Evolutionary conservation across 1,284 basidiomycete genomes (phyloP).

Genomic region (Tilletiopsis washingtonensis): DNA sequence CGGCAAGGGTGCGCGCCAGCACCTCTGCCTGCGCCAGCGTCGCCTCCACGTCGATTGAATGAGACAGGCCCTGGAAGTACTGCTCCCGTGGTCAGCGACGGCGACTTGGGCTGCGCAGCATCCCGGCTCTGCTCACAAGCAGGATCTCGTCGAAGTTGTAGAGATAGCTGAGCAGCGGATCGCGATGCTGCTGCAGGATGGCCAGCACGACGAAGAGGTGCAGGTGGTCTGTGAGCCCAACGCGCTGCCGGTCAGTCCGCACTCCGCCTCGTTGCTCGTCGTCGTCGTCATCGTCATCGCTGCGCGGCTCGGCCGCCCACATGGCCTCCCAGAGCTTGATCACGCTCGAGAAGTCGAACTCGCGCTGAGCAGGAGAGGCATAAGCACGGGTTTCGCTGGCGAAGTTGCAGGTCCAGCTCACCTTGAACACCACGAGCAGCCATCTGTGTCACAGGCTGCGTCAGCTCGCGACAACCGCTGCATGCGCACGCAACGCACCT

Average conservation of each 20-base stretch:
- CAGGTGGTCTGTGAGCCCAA: constrained; percentile 54
- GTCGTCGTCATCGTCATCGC: neutral
- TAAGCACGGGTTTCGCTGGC: constrained; percentile 25
- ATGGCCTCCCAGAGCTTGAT: constrained; percentile 73
- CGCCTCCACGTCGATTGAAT: constrained; percentile 11
- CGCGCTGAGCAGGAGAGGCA: constrained; percentile 65
- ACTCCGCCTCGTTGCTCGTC: constrained; percentile 5
- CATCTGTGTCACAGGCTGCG: no score
- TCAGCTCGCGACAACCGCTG: no score
- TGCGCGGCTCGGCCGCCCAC: constrained; percentile 20
- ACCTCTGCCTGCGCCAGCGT: constrained; percentile 9
- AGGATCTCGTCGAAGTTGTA: constrained; percentile 58
- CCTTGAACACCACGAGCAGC: constrained; percentile 42
- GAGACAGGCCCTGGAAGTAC: constrained; percentile 12
- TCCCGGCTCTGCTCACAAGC: constrained; percentile 8
- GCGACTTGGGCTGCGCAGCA: no score
- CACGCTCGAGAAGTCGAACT: constrained; percentile 84
- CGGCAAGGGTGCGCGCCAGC: constrained; percentile 1
- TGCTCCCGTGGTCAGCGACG: neutral
- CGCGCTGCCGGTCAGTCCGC: neutral
- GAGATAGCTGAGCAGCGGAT: constrained; percentile 85
- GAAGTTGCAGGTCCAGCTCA: neutral
- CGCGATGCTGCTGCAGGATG: constrained; percentile 83
- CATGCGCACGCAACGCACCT: no score
- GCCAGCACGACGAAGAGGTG: constrained; percentile 91